Conservation (phyloP, 306 rosid species). For the Trifolium fragiferum region DNA sequence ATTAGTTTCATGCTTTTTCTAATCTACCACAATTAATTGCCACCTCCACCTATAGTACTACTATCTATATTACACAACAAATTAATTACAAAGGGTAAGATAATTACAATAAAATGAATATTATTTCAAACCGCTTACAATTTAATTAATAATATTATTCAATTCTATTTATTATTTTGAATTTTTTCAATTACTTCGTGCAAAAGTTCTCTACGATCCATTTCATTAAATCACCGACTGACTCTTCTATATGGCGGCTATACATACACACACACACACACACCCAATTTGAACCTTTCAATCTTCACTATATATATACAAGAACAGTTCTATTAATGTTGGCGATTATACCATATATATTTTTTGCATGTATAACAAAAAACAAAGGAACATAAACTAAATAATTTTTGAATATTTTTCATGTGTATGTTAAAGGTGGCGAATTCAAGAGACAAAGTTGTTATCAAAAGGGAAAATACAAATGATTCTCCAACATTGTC, state of each 20-base stretch:
- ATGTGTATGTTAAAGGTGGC: slow-evolving; percentile 54
- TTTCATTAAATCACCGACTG: slow-evolving; percentile 45
- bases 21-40: background rate
- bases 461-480: background rate
- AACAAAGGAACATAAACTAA: background rate
- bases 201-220: slow-evolving; percentile 7
- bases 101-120: background rate
- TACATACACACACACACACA: no score
- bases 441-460: slow-evolving; percentile 40
- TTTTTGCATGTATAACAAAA: slow-evolving; percentile 19
- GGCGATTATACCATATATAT: background rate
- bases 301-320: slow-evolving; percentile 7
- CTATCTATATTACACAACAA: background rate
- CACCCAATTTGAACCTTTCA: slow-evolving; percentile 44
- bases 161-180: background rate
- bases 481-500: slow-evolving; percentile 20
- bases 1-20: background rate
- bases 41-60: no score
- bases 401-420: background rate
- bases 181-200: background rate
- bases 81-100: background rate
- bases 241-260: slow-evolving; percentile 50
- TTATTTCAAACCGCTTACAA: slow-evolving; percentile 38
- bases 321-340: background rate
- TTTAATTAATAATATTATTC: background rate